Base-by-base conservation (phyloP, 2,329 filamentous ascomycete genomes). In the Chrysoporthe cubensis region DNA sequence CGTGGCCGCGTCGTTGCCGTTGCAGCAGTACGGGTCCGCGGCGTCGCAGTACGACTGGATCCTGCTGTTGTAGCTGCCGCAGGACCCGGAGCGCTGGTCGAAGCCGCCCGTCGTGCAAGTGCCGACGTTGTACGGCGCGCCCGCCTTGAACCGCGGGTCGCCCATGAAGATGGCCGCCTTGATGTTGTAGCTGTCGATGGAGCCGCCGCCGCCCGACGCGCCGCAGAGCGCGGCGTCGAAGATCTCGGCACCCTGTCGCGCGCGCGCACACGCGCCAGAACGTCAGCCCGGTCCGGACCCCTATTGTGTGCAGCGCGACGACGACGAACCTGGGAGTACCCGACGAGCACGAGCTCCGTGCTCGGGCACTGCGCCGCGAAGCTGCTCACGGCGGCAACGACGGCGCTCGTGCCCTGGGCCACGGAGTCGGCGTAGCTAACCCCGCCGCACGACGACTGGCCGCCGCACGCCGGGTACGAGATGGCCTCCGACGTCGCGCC, bases 91-190 rank as follows among this genome's bases (percentile, higher is more conserved):
- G 26, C 34, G 32, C 26, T 44, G 56, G 82, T 85, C 80, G 84
- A 90, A 87, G 37, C 88, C 88, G 69, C 81, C 78, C 48, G 85
- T 84, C 44, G 72, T 78, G 79, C 87, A 90, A 9, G 86, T 89
- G 40, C 88, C 88, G 61, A 89, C 85, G 62, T 88, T 83, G 75
- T 88, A 90, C 1, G 87, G 76, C 32, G 87, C 78, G 2, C 87
- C 86, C 40, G 79, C 74, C 34, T 82, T 78, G 74, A 85, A 84
- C 72, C 87, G 81, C 21, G 88, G 88, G 73, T 88, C 84, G 8
- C 87, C 87, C 85, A 88, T 87, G 75, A 88, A 85, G 73, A 90
- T 88, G 26, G 83, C 85, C 0, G 83, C 87, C 76, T 88, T 88
- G 73, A 89, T 84, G 75, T 83, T 82, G 56, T 76, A 78, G 16